Percentiles rank a stretch among this genome's conserved stretches.
Conservation (phyloP, 2,329 filamentous ascomycete genomes). For the Plenodomus biglobosus region DNA sequence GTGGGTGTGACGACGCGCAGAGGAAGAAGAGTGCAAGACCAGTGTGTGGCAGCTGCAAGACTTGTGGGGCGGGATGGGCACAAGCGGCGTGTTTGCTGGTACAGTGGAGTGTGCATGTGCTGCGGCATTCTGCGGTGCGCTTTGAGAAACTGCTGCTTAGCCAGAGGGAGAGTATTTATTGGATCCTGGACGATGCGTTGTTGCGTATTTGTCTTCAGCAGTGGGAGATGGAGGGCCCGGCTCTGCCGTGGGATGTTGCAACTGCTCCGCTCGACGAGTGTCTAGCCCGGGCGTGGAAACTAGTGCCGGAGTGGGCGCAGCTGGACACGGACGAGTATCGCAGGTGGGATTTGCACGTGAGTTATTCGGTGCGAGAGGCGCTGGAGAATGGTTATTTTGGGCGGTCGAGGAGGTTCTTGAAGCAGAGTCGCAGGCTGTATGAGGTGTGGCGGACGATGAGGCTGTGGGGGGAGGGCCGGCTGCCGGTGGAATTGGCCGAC, state of each 20-base stretch:
- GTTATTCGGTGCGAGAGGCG: background rate
- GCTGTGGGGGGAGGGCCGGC: constrained; percentile 6
- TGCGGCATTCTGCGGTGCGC: constrained; percentile 4
- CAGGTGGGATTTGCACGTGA: background rate
- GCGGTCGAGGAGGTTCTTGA: constrained; percentile 8
- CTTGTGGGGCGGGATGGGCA: constrained; percentile 5
- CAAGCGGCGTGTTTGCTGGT: constrained; percentile 9
- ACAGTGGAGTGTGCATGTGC: constrained; percentile 8
- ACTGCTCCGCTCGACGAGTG: background rate
- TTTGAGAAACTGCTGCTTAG: constrained; percentile 15
- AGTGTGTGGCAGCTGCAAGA: too few species aligned
- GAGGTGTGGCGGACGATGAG: constrained; percentile 18
- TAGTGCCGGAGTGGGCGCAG: background rate
- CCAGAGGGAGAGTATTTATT: constrained; percentile 18
- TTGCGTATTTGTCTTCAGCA: constrained; percentile 13
- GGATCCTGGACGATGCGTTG: constrained; percentile 17
- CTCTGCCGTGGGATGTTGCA: background rate
- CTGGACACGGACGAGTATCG: constrained; percentile 5
- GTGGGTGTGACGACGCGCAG: too few species aligned
- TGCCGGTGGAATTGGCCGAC: constrained; percentile 13
- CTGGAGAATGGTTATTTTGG: constrained; percentile 10
- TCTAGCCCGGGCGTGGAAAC: background rate
- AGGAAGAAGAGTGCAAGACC: background rate
- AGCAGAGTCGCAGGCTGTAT: constrained; percentile 8
- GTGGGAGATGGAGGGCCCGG: constrained; percentile 5